Conservation (phyloP, 176 grass and related monocot genomes). For the Hordeum marinum region DNA sequence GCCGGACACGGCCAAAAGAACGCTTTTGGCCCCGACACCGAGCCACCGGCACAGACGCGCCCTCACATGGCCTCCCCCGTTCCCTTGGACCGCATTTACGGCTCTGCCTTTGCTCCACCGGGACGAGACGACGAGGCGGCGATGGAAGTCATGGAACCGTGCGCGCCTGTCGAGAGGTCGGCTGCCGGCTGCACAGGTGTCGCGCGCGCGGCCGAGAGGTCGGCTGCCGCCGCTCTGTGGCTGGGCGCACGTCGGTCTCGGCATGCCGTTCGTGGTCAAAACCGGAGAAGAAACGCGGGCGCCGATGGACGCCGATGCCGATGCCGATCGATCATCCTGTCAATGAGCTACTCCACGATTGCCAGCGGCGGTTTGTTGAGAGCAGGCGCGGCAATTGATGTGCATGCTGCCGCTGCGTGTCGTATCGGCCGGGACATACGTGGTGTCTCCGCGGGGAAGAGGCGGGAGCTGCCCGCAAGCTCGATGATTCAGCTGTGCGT, state of each 20-base stretch:
- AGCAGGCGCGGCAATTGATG: not conserved
- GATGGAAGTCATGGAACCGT: no score
- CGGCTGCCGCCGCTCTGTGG: not conserved
- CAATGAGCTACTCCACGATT: not conserved
- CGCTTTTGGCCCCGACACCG: not conserved
- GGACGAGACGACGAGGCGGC: not conserved
- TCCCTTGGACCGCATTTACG: not conserved
- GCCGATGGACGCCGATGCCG: not conserved
- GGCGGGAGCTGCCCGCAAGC: no score
- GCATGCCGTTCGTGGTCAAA: not conserved
- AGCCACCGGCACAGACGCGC: not conserved
- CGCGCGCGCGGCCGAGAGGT: not conserved
- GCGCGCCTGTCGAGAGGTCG: no score
- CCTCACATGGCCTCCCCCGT: not conserved
- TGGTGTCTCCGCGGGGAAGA: not conserved
- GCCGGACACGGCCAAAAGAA: constrained; percentile 11
- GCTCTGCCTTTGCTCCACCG: not conserved
- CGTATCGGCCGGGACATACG: not conserved
- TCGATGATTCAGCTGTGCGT: no score
- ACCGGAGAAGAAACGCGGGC: not conserved
- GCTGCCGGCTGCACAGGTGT: not conserved
- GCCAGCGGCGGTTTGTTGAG: not conserved
- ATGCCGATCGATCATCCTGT: not conserved
- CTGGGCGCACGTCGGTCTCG: not conserved
- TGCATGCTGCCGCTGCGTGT: not conserved